A percentile compares a stretch with the other conserved stretches of the same genome.
phyloP scores from a whole-genome alignment of 352 stramenopile genomes.

The Globisporangium carolinianum region DNA sequence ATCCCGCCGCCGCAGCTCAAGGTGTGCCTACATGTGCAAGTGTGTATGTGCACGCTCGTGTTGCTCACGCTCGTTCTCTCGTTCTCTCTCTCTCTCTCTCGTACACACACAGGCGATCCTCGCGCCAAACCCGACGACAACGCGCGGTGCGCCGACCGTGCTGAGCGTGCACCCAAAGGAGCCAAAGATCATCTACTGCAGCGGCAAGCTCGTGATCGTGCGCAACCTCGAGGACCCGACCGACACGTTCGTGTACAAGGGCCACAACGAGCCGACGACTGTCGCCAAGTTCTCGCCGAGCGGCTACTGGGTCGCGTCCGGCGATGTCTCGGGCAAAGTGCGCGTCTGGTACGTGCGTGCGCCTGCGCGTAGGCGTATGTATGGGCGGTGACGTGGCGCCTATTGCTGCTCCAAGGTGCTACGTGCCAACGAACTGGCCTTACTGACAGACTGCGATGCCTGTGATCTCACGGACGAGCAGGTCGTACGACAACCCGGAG shows the following conservation, averaged over 20 bases:
- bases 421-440: no score
- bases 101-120: conserved; percentile 32
- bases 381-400: background rate
- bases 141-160: conserved; percentile 58
- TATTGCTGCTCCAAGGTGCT: no score
- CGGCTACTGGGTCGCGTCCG: conserved; percentile 92
- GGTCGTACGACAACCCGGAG: conserved; percentile 95
- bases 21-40: conserved; percentile 11
- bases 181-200: conserved; percentile 89
- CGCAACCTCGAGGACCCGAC: conserved; percentile 79
- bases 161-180: conserved; percentile 80
- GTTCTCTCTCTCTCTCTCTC: background rate
- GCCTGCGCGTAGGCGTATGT: background rate
- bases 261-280: conserved; percentile 90
- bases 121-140: conserved; percentile 64
- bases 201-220: conserved; percentile 88
- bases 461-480: conserved; percentile 4
- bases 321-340: conserved; percentile 87
- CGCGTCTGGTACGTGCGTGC: conserved; percentile 83
- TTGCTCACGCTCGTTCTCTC: background rate
- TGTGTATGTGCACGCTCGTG: background rate
- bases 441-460: no score
- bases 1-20: conserved; percentile 43
- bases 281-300: conserved; percentile 92
- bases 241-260: conserved; percentile 93